Evolutionary conservation across 805 yeast species (phyloP).

Genomic region (Yarrowia phangngaensis): DNA sequence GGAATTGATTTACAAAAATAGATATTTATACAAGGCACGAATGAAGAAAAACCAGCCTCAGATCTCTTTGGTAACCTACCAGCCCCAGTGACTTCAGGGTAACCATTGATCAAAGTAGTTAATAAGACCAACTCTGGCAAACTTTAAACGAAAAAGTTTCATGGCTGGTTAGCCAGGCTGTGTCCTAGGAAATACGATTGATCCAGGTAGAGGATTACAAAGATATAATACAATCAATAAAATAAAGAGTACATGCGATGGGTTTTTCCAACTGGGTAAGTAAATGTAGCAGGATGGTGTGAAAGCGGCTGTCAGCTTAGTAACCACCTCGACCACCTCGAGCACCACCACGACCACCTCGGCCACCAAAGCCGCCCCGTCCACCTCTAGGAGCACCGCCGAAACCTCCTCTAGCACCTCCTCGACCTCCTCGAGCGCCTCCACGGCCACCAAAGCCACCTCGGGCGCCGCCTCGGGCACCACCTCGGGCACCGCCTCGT

Average conservation of each 20-base stretch:
- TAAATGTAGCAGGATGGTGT: slow-evolving; percentile 6
- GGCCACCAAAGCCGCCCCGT: slow-evolving; percentile 36
- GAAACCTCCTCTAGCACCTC: slow-evolving; percentile 33
- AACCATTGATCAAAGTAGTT: too few relatives aligned
- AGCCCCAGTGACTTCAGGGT: too few relatives aligned
- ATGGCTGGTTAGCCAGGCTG: too few relatives aligned
- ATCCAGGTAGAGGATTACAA: neutral
- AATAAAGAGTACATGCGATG: slow-evolving; percentile 27
- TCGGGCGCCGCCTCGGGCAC: slow-evolving; percentile 43
- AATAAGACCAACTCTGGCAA: too few relatives aligned
- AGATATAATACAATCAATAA: slow-evolving; percentile 24
- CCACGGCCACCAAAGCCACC: slow-evolving; percentile 41
- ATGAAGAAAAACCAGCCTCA: too few relatives aligned
- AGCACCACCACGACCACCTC: slow-evolving; percentile 29
- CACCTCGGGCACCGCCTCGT: slow-evolving; percentile 44
- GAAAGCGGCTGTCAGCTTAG: neutral
- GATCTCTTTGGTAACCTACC: too few relatives aligned
- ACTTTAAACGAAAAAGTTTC: too few relatives aligned
- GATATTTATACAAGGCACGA: too few relatives aligned
- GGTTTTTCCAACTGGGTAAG: neutral
- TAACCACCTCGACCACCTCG: slow-evolving; percentile 7
- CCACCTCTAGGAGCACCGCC: slow-evolving; percentile 34
- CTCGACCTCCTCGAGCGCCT: slow-evolving; percentile 38
- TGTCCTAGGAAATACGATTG: too few relatives aligned
- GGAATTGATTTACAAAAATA: too few relatives aligned